Base-by-base conservation (phyloP, 2,329 filamentous ascomycete species). In the Xylariales sp. region DNA sequence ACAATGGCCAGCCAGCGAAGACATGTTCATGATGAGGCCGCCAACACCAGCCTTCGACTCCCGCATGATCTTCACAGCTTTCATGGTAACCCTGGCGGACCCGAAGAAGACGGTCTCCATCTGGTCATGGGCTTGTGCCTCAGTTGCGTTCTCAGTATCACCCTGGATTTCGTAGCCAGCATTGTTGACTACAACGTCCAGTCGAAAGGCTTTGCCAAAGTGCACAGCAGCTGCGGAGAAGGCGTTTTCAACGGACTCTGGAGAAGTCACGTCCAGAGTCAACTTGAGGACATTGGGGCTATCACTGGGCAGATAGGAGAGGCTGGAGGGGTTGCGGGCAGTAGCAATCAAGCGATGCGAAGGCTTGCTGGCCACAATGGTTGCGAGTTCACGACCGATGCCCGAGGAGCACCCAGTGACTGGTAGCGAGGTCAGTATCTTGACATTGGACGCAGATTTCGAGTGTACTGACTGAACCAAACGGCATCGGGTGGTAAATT, bases 1-100 rank as follows among this genome's bases (percentile, higher is more conserved):
- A 6, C 14, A 16, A 10, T 46, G 50, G 5, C 51, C 51, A 9
- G 45, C 51, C 4, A 51, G 8, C 3, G 50, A 53, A 2, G 43
- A 48, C 19, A 53, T 44, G 28, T 53, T 51, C 4, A 53, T 32
- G 3, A 53, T 43, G 11, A 51, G 46, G 9, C 50, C 51, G 10
- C 48, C 51, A 8, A 15, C 16, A 9, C 12, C 15, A 1, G 25
- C 14, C 9, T 32, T 15, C 6, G 12, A 19, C 10, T 38, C 16
- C 28, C 37, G 20, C 15, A 39, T 20, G 4, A 39, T 28, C 5
- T 18, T 20, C 5, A 28, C 15, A 2, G 25, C 27, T 5, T 20
- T 18, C 0, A n/a, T 31, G 1, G 18, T 25, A 0, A 39, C 20
- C 16, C 20, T 14, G 0, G 25, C 37, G 1, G 27, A 21, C 2